Base-by-base conservation (phyloP, 2,329 filamentous ascomycete species). In the Bipolaris oryzae region DNA sequence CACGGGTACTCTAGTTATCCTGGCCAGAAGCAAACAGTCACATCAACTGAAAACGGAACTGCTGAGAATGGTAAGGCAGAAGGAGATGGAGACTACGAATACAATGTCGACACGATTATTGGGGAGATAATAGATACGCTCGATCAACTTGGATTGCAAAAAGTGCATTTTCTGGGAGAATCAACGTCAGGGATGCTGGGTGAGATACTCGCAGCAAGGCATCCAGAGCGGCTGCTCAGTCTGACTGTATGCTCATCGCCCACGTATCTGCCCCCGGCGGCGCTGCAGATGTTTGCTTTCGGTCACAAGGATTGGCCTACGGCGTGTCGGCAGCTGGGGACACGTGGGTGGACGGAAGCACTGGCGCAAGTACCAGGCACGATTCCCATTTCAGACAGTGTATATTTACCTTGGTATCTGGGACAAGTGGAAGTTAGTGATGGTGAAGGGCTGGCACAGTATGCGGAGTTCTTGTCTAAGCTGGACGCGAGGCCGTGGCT, bases 91-190 rank as follows among this genome's bases (percentile, higher is more conserved):
- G 1, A 18, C 1, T 72, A 73, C 43, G 41, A 54, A 0, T 73
- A 73, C 35, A 44, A 52, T 2, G 10, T 68, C 3, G 60, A 73
- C n/a, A 70, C 68, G 2, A 69, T 77, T 3, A 9, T 75, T 5
- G 61, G 47, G 1, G 74, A 76, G 38, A 67, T 76, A 10, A 39
- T 74, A 1, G 73, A 77, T 48, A 75, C 72, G 13, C 54, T 76
- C 7, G 72, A 77, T 51, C 68, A 74, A 39, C 54, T 76, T 7
- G 63, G 61, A 1, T 42, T 76, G 1, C 33, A 66, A 15, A 71
- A 68, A 31, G 66, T 73, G 5, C 75, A 76, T 52, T 75, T 74
- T 50, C 59, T 76, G 5, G 71, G 74, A 3, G 74, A 77, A 42
- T 69, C 64, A 13, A 76, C 74, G 0, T 64, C 67, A 0, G 74